Conservation (phyloP, 306 rosid genomes). For the Pyrus pyrifolia region DNA sequence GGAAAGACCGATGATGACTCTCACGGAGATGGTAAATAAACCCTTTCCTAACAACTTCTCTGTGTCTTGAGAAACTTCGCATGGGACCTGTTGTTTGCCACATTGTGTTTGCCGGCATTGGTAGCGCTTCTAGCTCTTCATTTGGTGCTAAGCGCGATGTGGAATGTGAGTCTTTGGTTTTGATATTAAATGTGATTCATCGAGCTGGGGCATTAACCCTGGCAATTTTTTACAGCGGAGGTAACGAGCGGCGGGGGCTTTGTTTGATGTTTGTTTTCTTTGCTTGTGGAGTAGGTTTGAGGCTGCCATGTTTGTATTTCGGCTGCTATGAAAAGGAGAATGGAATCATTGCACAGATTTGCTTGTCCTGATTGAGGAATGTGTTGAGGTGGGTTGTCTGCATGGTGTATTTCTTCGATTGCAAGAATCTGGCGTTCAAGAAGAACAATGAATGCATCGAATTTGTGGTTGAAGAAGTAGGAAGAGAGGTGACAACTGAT, state of each 20-base stretch:
- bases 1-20: neutral
- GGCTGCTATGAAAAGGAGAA: conserved; percentile 31
- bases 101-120: conserved; percentile 8
- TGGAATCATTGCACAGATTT: conserved; percentile 33
- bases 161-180: conserved; percentile 52
- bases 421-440: conserved; percentile 37
- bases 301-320: conserved; percentile 25
- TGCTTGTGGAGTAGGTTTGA: conserved; percentile 35
- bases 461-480: conserved; percentile 16
- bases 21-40: neutral
- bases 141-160: conserved; percentile 37
- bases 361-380: conserved; percentile 33
- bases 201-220: conserved; percentile 23
- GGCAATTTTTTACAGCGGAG: conserved; percentile 30
- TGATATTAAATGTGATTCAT: conserved; percentile 31
- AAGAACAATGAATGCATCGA: conserved; percentile 13
- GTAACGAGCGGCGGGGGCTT: conserved; percentile 29
- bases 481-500: conserved; percentile 8
- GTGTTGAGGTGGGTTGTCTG: conserved; percentile 48
- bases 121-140: conserved; percentile 18
- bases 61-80: neutral
- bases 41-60: neutral
- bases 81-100: neutral
- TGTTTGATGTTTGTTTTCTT: conserved; percentile 7
- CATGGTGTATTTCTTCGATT: conserved; percentile 41